These are phyloP conservation scores for Rhodosporidiobolus odoratus DNA, from an alignment of 768 basidiomycete species.

Conservation along the genomic window DNA sequence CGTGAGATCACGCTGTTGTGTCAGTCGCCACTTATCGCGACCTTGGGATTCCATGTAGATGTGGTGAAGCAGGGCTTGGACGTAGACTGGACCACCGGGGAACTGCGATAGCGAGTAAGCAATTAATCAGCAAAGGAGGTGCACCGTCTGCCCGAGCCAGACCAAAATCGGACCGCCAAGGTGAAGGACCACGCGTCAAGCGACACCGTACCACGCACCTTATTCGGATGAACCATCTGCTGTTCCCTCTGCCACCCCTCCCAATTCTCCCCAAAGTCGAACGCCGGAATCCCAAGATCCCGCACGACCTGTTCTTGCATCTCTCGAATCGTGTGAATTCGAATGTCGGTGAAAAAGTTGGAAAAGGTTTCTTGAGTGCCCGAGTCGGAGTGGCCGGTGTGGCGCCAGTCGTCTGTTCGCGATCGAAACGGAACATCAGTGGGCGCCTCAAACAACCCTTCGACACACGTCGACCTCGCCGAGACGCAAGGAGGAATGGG, in stretches of 20 bases:
- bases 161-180: background rate
- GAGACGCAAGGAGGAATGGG: background rate
- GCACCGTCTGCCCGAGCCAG: background rate
- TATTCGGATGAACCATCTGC: slow-evolving; percentile 37
- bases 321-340: slow-evolving; percentile 39
- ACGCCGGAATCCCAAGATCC: slow-evolving; percentile 36
- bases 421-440: background rate
- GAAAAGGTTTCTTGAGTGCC: slow-evolving; percentile 24
- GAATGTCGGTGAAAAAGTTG: slow-evolving; percentile 42
- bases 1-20: slow-evolving; percentile 6
- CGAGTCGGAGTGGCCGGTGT: slow-evolving; percentile 14
- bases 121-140: background rate
- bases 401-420: slow-evolving; percentile 35
- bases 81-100: slow-evolving; percentile 35
- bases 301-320: slow-evolving; percentile 40
- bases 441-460: background rate
- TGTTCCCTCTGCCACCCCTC: slow-evolving; percentile 40
- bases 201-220: slow-evolving; percentile 8
- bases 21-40: slow-evolving; percentile 21
- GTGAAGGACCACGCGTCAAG: background rate
- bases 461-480: background rate
- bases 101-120: slow-evolving; percentile 13
- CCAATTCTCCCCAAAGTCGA: slow-evolving; percentile 40
- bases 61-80: slow-evolving; percentile 37
- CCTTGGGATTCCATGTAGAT: slow-evolving; percentile 38